A percentile compares a stretch with the other conserved stretches of the same genome.
Conservation (phyloP, 495 filamentous ascomycete species). For the Talaromyces nanjingensis region DNA sequence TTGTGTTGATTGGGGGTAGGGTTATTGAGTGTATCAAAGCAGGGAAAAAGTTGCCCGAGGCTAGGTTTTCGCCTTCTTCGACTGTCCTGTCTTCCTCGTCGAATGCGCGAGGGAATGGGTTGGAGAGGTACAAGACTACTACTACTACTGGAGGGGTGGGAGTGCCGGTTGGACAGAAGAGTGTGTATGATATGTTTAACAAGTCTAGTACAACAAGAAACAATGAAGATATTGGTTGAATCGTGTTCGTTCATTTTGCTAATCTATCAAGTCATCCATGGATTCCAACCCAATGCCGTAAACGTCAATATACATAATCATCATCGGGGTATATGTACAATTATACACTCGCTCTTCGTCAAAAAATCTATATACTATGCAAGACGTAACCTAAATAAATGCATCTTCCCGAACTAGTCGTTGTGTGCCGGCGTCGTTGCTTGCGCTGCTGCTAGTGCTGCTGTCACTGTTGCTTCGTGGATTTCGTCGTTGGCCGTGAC, state of each 20-base stretch:
- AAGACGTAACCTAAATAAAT: constrained; percentile 11
- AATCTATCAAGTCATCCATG: background rate
- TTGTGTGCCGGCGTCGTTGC: constrained; percentile 6
- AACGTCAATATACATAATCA: background rate
- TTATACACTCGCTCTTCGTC: constrained; percentile 1
- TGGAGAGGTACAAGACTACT: background rate
- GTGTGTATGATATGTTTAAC: constrained; percentile 31
- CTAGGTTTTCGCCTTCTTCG: constrained; percentile 51
- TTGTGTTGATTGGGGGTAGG: constrained; percentile 29
- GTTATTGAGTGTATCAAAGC: constrained; percentile 72
- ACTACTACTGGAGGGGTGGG: background rate
- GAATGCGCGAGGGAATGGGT: background rate
- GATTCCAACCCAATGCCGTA: background rate
- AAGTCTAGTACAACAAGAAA: background rate
- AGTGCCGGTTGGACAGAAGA: constrained; percentile 38
- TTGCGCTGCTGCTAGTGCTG: constrained; percentile 8
- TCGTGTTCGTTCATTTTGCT: background rate
- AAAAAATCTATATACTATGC: background rate
- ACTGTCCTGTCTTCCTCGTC: background rate
- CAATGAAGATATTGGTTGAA: background rate
- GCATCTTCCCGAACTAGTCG: constrained; percentile 16
- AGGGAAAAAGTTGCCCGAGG: constrained; percentile 67
- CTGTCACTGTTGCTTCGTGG: constrained; percentile 15
- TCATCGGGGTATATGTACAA: constrained; percentile 5
- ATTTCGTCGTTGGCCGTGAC: background rate